These are phyloP conservation scores for Hypocreales sp. DNA, from an alignment of 2,329 filamentous ascomycete genomes.

Conservation along the genomic window DNA sequence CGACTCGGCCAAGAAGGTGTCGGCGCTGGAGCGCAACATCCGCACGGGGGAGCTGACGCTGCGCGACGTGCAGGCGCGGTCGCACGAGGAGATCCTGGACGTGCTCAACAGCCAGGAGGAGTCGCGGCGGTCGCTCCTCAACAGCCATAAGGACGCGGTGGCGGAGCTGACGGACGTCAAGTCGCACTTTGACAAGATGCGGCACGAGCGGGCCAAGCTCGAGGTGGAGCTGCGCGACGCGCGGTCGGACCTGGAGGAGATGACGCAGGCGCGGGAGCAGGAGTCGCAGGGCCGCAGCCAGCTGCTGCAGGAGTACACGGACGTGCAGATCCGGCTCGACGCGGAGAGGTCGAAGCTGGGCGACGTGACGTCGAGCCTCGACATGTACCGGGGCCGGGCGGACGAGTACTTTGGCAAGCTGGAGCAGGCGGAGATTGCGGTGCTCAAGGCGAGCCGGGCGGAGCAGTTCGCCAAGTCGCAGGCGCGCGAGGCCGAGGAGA, in stretches of 20 bases:
- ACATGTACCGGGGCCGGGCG: constrained; percentile 78
- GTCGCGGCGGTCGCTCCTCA: constrained; percentile 64
- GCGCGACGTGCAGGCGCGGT: constrained; percentile 82
- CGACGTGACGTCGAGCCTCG: constrained; percentile 72
- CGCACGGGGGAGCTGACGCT: constrained; percentile 76
- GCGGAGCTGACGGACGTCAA: constrained; percentile 79
- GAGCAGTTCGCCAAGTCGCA: constrained; percentile 91
- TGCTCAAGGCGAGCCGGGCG: constrained; percentile 79
- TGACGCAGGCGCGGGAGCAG: constrained; percentile 65
- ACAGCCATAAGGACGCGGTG: constrained; percentile 73
- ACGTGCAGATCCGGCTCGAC: constrained; percentile 85
- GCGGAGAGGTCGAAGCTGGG: constrained; percentile 72
- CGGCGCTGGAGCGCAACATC: constrained; percentile 72
- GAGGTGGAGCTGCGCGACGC: constrained; percentile 82
- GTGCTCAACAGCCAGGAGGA: constrained; percentile 88
- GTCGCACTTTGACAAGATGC: constrained; percentile 71
- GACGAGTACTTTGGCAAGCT: constrained; percentile 97
- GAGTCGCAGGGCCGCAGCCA: constrained; percentile 79
- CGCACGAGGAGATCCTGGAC: constrained; percentile 87
- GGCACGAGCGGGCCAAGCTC: constrained; percentile 60
- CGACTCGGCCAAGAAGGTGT: constrained; percentile 85
- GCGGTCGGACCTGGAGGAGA: constrained; percentile 69
- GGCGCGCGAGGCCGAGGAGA: constrained; percentile 80
- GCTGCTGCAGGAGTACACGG: constrained; percentile 80
- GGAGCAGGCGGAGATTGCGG: constrained; percentile 90